phyloP scores from a whole-genome alignment of 257 asterid genomes.

The Knoxia roxburghii region DNA sequence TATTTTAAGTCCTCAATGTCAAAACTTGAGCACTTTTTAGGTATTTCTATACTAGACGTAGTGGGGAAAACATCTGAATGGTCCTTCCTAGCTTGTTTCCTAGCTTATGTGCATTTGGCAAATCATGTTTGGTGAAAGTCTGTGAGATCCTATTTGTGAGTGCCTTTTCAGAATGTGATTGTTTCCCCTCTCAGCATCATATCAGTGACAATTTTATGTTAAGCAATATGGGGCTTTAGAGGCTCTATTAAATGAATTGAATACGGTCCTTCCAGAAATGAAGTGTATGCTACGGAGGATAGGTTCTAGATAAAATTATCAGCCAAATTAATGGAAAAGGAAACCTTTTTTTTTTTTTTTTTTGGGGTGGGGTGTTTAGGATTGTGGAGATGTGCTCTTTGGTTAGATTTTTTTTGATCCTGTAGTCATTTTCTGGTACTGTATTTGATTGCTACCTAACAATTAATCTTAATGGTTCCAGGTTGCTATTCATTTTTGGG shows the following conservation, averaged over 20 bases:
- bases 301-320: not conserved
- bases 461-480: slow-evolving; percentile 24
- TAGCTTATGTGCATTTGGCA: not conserved
- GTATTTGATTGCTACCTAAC: not conserved
- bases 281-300: not conserved
- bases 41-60: not conserved
- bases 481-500: slow-evolving; percentile 97
- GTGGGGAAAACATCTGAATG: not conserved
- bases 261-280: not conserved
- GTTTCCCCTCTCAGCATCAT: not conserved
- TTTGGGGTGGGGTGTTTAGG: not conserved
- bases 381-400: not conserved
- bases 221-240: not conserved
- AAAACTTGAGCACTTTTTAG: not conserved
- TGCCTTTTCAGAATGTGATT: not conserved
- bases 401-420: too few relatives aligned
- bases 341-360: not conserved
- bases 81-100: not conserved
- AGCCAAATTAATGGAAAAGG: not conserved
- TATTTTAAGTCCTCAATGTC: not conserved
- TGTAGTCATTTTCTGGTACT: not conserved
- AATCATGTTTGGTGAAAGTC: not conserved
- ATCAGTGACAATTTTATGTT: not conserved
- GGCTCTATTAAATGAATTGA: not conserved
- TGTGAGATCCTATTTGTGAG: not conserved